These are phyloP conservation scores for Aspergillus bridgeri DNA, from an alignment of 495 filamentous ascomycete genomes.

Conservation along the genomic window DNA sequence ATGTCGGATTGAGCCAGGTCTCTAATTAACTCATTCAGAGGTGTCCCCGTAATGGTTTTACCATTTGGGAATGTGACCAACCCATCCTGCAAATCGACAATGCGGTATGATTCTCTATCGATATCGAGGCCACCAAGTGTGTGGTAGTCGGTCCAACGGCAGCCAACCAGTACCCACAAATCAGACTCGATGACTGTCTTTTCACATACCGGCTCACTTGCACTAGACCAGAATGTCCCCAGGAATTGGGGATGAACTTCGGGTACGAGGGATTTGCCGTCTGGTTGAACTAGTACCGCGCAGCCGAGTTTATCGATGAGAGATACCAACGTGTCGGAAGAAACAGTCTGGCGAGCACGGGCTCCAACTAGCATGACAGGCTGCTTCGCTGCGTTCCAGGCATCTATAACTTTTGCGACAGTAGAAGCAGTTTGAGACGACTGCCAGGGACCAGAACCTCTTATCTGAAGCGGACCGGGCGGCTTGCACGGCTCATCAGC, in stretches of 20 bases:
- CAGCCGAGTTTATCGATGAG: conserved; percentile 12
- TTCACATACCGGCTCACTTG: neutral
- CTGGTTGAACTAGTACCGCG: conserved; percentile 11
- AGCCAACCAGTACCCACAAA: conserved; percentile 12
- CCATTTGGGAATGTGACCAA: neutral
- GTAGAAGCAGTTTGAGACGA: neutral
- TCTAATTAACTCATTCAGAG: no score
- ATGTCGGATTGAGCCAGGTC: no score
- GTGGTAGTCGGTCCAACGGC: conserved; percentile 16
- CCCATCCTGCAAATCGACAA: neutral
- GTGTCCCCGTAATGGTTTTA: no score
- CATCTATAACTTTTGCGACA: no score
- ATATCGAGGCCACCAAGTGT: conserved; percentile 9
- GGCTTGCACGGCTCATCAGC: neutral
- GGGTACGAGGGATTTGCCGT: conserved; percentile 9
- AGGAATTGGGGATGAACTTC: conserved; percentile 12
- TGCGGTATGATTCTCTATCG: neutral
- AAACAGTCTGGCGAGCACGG: neutral
- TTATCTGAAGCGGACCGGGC: neutral
- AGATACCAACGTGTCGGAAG: neutral
- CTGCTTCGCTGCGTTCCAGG: neutral
- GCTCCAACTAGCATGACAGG: conserved; percentile 10
- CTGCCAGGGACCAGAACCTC: neutral
- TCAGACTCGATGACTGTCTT: conserved; percentile 4
- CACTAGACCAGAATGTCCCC: conserved; percentile 11